phyloP scores from a whole-genome alignment of 495 filamentous ascomycete genomes.

The Aspergillus mulundensis region DNA sequence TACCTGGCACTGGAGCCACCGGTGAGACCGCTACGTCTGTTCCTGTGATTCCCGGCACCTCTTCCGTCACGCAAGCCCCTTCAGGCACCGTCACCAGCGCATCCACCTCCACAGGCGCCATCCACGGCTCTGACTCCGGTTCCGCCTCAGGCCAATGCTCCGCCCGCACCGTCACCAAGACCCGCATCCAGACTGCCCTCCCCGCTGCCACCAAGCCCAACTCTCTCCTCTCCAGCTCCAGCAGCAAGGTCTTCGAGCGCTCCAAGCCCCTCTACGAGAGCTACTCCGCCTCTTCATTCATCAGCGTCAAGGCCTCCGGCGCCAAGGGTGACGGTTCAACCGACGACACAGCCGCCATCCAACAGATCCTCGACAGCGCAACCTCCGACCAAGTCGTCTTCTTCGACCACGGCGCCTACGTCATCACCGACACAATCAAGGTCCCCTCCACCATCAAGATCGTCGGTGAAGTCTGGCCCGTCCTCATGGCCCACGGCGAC shows the following conservation, averaged over 20 bases:
- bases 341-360: constrained; percentile 61
- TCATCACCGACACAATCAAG: constrained; percentile 78
- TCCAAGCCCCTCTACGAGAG: constrained; percentile 65
- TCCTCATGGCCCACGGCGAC: constrained; percentile 77
- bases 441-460: constrained; percentile 65
- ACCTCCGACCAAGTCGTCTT: constrained; percentile 65
- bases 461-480: constrained; percentile 85
- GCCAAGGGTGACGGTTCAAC: constrained; percentile 71
- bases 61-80: neutral
- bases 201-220: constrained; percentile 34
- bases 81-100: neutral
- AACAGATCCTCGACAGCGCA: constrained; percentile 63
- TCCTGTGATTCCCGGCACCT: neutral
- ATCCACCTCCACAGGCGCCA: neutral
- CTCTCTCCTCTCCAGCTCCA: constrained; percentile 27
- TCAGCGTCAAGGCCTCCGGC: constrained; percentile 71
- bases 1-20: neutral
- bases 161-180: constrained; percentile 27
- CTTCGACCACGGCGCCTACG: constrained; percentile 88
- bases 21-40: neutral
- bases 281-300: constrained; percentile 44
- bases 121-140: constrained; percentile 9
- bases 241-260: constrained; percentile 57
- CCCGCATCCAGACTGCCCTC: constrained; percentile 37
- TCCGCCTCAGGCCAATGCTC: constrained; percentile 28